Percentiles rank a stretch among this genome's conserved stretches.
Evolutionary conservation across 2,329 filamentous ascomycete species (phyloP).

Genomic region (Aspergillus vadensis): DNA sequence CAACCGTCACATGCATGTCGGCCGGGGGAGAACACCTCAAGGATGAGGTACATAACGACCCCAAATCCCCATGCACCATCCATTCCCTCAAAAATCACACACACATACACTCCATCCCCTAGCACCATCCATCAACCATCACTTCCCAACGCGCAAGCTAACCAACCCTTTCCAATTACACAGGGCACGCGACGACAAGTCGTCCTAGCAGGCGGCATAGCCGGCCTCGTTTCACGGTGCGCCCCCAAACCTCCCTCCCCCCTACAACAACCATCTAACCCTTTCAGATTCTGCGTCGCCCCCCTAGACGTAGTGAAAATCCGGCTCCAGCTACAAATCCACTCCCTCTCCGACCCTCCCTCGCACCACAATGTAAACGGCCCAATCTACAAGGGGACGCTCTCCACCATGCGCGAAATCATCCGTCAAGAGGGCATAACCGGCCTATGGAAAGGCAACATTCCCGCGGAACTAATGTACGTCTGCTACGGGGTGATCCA

Average conservation of each 20-base stretch:
- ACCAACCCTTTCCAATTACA: background rate
- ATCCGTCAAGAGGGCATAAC: conserved; percentile 78
- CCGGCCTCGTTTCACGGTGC: conserved; percentile 86
- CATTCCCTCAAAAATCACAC: background rate
- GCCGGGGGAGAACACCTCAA: conserved; percentile 64
- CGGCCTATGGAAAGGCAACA: conserved; percentile 95
- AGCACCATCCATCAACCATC: background rate
- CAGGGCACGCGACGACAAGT: conserved; percentile 69
- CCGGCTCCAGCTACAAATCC: conserved; percentile 87
- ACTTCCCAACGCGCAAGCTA: background rate
- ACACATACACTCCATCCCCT: background rate
- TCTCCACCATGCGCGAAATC: conserved; percentile 76
- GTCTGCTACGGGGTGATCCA: conserved; percentile 86
- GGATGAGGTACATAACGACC: conserved; percentile 61
- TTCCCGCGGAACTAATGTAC: conserved; percentile 93
- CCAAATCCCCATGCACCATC: background rate
- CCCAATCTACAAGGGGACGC: conserved; percentile 68
- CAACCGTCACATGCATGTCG: conserved; percentile 61
- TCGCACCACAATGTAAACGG: conserved; percentile 54
- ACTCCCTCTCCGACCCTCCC: conserved; percentile 75
- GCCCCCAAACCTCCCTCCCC: conserved; percentile 4
- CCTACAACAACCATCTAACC: background rate
- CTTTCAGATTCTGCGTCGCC: conserved; percentile 78
- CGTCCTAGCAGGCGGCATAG: conserved; percentile 66
- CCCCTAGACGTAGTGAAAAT: conserved; percentile 98